Conservation (phyloP, 2,329 filamentous ascomycete species). For the Tolypocladium nubicola region DNA sequence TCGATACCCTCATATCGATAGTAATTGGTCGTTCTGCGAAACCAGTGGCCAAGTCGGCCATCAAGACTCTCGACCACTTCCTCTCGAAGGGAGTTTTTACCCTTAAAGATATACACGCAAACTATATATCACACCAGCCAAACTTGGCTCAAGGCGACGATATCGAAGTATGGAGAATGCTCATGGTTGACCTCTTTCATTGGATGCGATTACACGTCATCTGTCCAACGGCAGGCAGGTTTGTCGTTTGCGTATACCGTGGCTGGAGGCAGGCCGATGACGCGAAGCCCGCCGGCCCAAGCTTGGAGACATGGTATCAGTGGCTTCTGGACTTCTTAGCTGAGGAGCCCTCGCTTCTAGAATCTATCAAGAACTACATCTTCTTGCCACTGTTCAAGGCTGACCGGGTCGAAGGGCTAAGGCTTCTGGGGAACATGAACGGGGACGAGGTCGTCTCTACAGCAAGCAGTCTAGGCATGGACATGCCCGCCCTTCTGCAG, state of each 20-base stretch:
- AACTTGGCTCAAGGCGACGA: constrained; percentile 4
- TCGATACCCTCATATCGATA: constrained; percentile 45
- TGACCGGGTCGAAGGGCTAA: constrained; percentile 40
- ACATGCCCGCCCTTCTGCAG: constrained; percentile 47
- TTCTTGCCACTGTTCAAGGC: constrained; percentile 52
- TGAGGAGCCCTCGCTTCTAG: constrained; percentile 40
- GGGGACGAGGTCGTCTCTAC: constrained; percentile 34
- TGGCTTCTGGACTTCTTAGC: constrained; percentile 44
- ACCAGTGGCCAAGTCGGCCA: constrained; percentile 57
- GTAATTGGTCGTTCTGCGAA: constrained; percentile 50
- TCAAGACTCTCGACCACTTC: constrained; percentile 57
- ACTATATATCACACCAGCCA: constrained; percentile 30
- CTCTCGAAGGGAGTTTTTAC: constrained; percentile 48
- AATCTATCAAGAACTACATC: constrained; percentile 54
- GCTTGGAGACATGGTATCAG: constrained; percentile 38
- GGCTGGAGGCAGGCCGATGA: constrained; percentile 24
- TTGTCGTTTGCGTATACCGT: constrained; percentile 47
- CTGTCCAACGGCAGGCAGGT: constrained; percentile 49
- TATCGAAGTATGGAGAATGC: constrained; percentile 35
- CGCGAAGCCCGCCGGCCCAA: constrained; percentile 14
- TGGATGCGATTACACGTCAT: constrained; percentile 49
- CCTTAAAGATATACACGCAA: constrained; percentile 31
- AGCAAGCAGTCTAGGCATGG: constrained; percentile 32
- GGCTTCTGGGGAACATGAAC: constrained; percentile 50
- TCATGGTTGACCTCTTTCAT: constrained; percentile 37